Conservation (phyloP, 2,329 filamentous ascomycete genomes). For the Pseudocercospora cruenta region DNA sequence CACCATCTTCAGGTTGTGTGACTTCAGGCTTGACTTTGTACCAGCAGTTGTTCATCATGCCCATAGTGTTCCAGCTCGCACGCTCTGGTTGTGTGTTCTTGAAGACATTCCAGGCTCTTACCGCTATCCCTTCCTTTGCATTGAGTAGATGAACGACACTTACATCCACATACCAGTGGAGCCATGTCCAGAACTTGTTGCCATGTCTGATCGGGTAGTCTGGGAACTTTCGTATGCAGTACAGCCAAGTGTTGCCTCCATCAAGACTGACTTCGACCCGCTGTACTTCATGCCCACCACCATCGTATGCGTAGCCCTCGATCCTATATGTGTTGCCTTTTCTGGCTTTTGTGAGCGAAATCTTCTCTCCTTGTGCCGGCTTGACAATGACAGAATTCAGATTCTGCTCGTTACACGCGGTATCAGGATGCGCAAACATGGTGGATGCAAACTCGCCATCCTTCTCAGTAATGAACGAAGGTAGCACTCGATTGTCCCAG, state of each 20-base stretch:
- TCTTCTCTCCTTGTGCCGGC: conserved; percentile 52
- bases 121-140: conserved; percentile 46
- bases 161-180: conserved; percentile 58
- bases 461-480: conserved; percentile 53
- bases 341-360: conserved; percentile 44
- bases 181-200: conserved; percentile 59
- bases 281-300: conserved; percentile 55
- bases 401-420: conserved; percentile 54
- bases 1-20: conserved; percentile 38
- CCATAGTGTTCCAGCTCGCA: conserved; percentile 55
- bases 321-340: conserved; percentile 50
- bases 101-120: conserved; percentile 55
- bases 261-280: conserved; percentile 56
- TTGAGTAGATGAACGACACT: conserved; percentile 49
- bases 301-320: conserved; percentile 55
- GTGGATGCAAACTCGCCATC: conserved; percentile 53
- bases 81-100: conserved; percentile 56
- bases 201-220: conserved; percentile 55
- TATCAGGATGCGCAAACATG: conserved; percentile 55
- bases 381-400: conserved; percentile 54
- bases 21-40: conserved; percentile 51
- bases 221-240: conserved; percentile 54
- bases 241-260: conserved; percentile 53
- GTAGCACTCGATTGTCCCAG: conserved; percentile 55
- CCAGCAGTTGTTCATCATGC: conserved; percentile 61